These are phyloP conservation scores for Diplosphaera chodatii DNA, from an alignment of 139 green algal species.

Conservation along the genomic window DNA sequence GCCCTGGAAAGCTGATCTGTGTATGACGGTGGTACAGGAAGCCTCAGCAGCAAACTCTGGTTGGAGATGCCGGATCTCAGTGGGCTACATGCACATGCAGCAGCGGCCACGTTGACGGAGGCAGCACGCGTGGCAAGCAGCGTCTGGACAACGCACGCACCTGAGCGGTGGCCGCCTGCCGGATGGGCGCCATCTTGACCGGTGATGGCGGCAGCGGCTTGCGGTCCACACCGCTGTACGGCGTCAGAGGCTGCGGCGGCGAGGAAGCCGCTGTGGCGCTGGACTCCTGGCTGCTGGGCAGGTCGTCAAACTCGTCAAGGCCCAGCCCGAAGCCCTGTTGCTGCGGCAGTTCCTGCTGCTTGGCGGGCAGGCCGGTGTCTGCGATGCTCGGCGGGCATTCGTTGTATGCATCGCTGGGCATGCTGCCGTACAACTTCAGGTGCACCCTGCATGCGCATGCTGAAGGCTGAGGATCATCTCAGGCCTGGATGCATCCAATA, in stretches of 20 bases:
- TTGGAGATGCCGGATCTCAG: too few relatives aligned
- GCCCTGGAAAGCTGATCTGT: conserved; percentile 5
- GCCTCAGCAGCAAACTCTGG: background rate
- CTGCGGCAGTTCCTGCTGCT: background rate
- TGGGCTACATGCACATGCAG: background rate
- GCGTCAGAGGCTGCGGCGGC: background rate
- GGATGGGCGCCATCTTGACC: conserved; percentile 3
- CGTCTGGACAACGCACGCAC: background rate
- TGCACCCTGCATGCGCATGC: conserved; percentile 3
- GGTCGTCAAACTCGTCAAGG: background rate
- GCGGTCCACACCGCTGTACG: conserved; percentile 6
- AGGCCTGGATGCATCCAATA: too few relatives aligned
- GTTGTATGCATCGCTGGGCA: conserved; percentile 13
- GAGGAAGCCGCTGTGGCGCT: background rate
- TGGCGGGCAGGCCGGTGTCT: background rate
- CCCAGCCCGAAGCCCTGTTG: conserved; percentile 10
- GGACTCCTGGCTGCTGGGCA: background rate
- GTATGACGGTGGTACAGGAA: background rate
- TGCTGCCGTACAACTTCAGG: background rate
- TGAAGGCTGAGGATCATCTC: too few relatives aligned
- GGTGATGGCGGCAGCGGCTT: conserved; percentile 6
- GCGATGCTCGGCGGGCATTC: background rate
- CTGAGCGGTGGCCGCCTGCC: background rate
- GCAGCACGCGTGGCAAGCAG: background rate
- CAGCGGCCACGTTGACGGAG: too few relatives aligned